Evolutionary conservation across 306 rosid species (phyloP), one percentile per base, ranked within the genome.

Genomic region (Prunus campanulata): DNA sequence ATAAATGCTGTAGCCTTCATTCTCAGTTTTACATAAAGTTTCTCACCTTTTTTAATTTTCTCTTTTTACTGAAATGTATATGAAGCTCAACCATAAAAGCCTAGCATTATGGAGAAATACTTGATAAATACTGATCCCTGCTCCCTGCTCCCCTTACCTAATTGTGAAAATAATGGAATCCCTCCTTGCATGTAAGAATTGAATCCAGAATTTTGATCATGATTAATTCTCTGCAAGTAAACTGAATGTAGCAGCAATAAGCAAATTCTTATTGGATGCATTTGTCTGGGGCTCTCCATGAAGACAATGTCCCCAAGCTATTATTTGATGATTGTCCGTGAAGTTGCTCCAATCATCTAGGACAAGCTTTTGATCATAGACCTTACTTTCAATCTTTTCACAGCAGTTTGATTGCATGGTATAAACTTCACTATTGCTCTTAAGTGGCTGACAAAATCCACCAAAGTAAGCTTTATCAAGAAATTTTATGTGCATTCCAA

Each of bases 351-450:
- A 87, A 75, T 86, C 90, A 71, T 86, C 81, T 29, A 90, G 91
- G 76, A 83, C 84, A 77, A 79, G 88, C 83, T 57, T 80, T 67
- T 83, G 76, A 69, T 90, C 95, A 66, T 87, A 80, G 66, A 86
- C 87, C 76, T 87, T 90, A 60, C 83, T 84, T 76, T 63, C 75
- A 24, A 80, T 66, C 69, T 75, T 82, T 16, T 83, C 81, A 66
- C 91, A 86, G 66, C 91, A 90, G 75, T 83, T 86, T 60, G 88
- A 86, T 63, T 84, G 90, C 74, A 85, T 74, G 59, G 86, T 84
- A 80, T 70, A 68, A 61, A 69, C 85, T 18, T 70, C 59, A 57
- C 70, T 68, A 42, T 79, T 68, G 49, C 84, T 55, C 62, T 65
- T 66, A 65, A 63, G 77, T 32, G 68, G 67, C 55, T 79, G 80